These are phyloP conservation scores for Cystobasidium slooffiae DNA, from an alignment of 1,284 basidiomycete species.

Conservation along the genomic window DNA sequence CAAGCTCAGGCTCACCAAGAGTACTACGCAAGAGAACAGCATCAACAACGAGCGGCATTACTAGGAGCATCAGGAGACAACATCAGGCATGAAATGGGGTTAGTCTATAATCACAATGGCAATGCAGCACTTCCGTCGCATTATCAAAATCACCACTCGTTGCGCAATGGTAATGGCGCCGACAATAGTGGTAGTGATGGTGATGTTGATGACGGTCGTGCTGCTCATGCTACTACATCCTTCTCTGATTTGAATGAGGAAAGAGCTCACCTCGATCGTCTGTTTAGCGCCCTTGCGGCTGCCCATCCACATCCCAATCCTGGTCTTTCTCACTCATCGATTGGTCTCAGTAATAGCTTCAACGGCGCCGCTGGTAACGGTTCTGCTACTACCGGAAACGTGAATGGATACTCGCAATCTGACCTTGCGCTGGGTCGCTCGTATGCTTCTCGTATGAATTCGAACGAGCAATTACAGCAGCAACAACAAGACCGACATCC, in stretches of 20 bases:
- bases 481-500: no score
- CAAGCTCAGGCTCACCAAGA: no score
- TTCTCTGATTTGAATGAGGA: conserved; percentile 9
- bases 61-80: no score
- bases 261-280: conserved; percentile 45
- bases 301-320: conserved; percentile 4
- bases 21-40: no score
- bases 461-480: no score
- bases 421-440: no score
- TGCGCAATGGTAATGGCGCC: background rate
- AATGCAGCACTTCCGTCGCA: no score
- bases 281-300: conserved; percentile 37
- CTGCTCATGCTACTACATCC: conserved; percentile 3
- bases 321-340: background rate
- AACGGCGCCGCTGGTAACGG: background rate
- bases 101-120: no score
- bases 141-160: no score
- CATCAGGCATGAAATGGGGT: no score
- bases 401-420: background rate
- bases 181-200: background rate
- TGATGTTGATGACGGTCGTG: background rate
- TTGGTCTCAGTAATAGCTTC: background rate
- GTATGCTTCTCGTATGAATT: no score
- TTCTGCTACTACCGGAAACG: background rate
- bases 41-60: no score